phyloP scores from a whole-genome alignment of 2,329 filamentous ascomycete species.

The Trichocomaceae sp. region DNA sequence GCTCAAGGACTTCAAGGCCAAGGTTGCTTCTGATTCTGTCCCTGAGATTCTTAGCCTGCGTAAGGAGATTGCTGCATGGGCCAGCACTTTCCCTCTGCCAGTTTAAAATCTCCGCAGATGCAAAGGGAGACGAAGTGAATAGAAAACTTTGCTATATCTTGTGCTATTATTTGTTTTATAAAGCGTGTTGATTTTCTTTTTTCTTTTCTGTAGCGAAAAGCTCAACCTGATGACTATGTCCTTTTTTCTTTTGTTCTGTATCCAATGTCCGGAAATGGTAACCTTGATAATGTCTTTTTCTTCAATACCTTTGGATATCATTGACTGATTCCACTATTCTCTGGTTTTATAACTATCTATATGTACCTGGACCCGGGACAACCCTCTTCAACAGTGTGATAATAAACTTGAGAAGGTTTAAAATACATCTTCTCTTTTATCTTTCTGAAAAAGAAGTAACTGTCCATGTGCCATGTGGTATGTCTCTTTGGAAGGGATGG shows the following conservation, averaged over 20 bases:
- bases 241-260: neutral
- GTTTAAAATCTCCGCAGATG: conserved; percentile 25
- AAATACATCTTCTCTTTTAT: neutral
- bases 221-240: conserved; percentile 14
- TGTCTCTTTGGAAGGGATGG: too few relatives aligned
- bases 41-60: conserved; percentile 75
- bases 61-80: conserved; percentile 87
- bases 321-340: neutral
- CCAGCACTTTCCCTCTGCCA: conserved; percentile 83
- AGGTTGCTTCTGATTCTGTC: conserved; percentile 72
- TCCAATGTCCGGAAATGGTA: conserved; percentile 1
- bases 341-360: neutral
- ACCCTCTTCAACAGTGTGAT: conserved; percentile 13
- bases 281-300: conserved; percentile 8
- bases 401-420: conserved; percentile 12
- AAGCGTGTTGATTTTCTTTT: neutral
- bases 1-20: conserved; percentile 98
- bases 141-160: neutral
- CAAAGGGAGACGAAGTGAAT: neutral
- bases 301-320: neutral
- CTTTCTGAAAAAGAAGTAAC: neutral
- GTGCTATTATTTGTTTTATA: neutral
- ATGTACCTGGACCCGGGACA: neutral
- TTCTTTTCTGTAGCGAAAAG: conserved; percentile 5
- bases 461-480: too few relatives aligned